Conservation (phyloP, 805 yeast genomes). For the Candida gorgasii region DNA sequence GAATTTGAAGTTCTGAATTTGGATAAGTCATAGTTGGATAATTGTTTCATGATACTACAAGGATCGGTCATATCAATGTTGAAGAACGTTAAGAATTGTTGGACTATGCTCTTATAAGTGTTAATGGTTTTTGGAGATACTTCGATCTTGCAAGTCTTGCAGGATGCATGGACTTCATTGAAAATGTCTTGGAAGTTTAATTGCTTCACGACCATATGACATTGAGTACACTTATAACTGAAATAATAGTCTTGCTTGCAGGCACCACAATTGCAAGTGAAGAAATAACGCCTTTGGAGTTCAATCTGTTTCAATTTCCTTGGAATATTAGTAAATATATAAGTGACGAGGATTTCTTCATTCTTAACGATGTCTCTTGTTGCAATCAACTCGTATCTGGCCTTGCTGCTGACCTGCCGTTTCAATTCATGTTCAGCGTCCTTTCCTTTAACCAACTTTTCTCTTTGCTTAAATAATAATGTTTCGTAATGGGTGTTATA, state of each 20-base stretch:
- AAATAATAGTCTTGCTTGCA: conserved; percentile 25
- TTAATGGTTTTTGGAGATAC: not conserved
- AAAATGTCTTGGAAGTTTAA: conserved; percentile 7
- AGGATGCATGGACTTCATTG: not conserved
- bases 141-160: not conserved
- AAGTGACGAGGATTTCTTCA: conserved; percentile 32
- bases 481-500: conserved; percentile 6
- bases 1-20: not conserved
- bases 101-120: not conserved
- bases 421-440: not conserved
- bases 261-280: conserved; percentile 37
- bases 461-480: not conserved
- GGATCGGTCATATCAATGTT: not conserved
- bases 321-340: conserved; percentile 28
- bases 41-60: not conserved
- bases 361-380: conserved; percentile 17
- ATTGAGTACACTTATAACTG: conserved; percentile 23
- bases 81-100: not conserved
- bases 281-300: conserved; percentile 28
- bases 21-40: not conserved
- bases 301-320: conserved; percentile 23
- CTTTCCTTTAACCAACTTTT: not conserved
- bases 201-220: conserved; percentile 15
- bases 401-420: not conserved
- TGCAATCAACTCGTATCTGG: conserved; percentile 7